Evolutionary conservation across 139 green algal species (phyloP).

Genomic region (Haematococcus lacustris): DNA sequence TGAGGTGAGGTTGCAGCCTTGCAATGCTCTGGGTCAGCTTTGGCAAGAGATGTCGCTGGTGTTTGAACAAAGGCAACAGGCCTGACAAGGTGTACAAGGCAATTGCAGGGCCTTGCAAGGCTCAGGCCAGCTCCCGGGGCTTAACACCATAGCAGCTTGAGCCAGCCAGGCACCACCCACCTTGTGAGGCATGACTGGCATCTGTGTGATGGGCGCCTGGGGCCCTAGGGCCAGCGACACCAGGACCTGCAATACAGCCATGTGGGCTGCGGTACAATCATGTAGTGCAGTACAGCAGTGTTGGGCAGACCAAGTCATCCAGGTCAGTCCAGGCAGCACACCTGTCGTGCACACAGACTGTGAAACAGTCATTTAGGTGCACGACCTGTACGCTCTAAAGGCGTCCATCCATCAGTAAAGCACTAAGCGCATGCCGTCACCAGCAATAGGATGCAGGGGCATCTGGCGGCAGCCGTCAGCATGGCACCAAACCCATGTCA

Average conservation of each 20-base stretch:
- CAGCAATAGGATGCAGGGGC: no score
- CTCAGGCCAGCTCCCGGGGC: not conserved
- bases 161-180: not conserved
- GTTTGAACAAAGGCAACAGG: not conserved
- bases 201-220: conserved; percentile 19
- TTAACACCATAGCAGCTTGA: not conserved
- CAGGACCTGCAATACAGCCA: conserved; percentile 25
- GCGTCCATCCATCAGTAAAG: not conserved
- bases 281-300: not conserved
- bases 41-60: not conserved
- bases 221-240: conserved; percentile 33
- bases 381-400: not conserved
- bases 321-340: not conserved
- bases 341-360: not conserved
- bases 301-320: not conserved
- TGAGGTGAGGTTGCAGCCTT: not conserved
- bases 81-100: not conserved
- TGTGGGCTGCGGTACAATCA: not conserved
- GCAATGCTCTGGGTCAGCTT: not conserved
- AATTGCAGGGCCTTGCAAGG: not conserved
- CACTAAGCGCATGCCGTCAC: not conserved
- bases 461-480: no score
- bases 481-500: no score
- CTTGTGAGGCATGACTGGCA: not conserved
- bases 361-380: not conserved